Percentiles rank a stretch among this genome's conserved stretches.
Conservation (phyloP, 2,329 filamentous ascomycete species). For the Colletotrichum shisoi region DNA sequence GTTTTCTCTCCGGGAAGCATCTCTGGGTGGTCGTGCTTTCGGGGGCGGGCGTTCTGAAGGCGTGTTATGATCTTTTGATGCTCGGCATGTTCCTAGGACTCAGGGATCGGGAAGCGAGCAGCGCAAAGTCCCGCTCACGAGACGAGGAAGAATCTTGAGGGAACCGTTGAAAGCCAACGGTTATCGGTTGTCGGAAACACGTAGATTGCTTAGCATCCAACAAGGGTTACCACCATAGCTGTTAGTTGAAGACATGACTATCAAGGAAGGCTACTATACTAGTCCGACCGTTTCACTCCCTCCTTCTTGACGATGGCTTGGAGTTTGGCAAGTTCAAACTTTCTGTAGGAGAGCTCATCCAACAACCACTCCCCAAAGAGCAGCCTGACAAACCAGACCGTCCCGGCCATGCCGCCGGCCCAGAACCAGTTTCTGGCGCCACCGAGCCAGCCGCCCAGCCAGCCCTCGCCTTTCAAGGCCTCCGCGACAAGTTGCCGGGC, state of each 20-base stretch:
- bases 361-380: constrained; percentile 46
- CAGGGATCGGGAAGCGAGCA: constrained; percentile 43
- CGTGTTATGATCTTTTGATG: constrained; percentile 66
- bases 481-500: constrained; percentile 54
- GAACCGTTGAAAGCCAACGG: neutral
- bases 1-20: constrained; percentile 63
- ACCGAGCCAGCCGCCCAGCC: constrained; percentile 47
- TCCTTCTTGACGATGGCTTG: constrained; percentile 36
- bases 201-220: neutral
- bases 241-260: neutral
- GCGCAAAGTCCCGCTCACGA: constrained; percentile 31
- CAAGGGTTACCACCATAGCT: too few relatives aligned
- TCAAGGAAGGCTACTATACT: neutral
- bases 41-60: constrained; percentile 69
- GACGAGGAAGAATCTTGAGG: constrained; percentile 24
- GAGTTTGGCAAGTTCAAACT: constrained; percentile 53
- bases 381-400: constrained; percentile 45
- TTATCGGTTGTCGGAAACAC: neutral
- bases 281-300: constrained; percentile 23
- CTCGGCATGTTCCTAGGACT: constrained; percentile 57
- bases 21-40: constrained; percentile 71
- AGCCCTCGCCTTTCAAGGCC: constrained; percentile 53
- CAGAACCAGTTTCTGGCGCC: constrained; percentile 49
- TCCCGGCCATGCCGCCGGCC: constrained; percentile 46
- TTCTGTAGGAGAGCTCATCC: constrained; percentile 45